Conservation (phyloP, 768 basidiomycete genomes). For the Phylloporus scabripes region DNA sequence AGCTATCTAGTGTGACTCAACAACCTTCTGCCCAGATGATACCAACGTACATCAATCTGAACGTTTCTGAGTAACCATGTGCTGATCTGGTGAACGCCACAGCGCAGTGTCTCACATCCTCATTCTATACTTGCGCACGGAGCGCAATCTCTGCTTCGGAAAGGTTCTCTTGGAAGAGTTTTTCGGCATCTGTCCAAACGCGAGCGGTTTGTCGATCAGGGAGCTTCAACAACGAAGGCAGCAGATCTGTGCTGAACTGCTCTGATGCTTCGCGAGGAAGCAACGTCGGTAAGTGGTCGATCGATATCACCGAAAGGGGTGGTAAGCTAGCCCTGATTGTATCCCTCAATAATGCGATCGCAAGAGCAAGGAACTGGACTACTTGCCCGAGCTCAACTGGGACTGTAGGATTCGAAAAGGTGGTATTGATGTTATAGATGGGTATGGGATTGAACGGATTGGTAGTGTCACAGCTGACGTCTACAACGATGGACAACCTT, state of each 20-base stretch:
- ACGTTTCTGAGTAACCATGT: not conserved
- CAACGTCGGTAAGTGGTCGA: slow-evolving; percentile 94
- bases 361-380: not conserved
- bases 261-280: slow-evolving; percentile 95
- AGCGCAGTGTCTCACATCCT: slow-evolving; percentile 5
- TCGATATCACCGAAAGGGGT: slow-evolving; percentile 80
- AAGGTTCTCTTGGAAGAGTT: slow-evolving; percentile 67
- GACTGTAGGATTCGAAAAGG: slow-evolving; percentile 88
- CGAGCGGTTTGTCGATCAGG: slow-evolving; percentile 59
- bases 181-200: slow-evolving; percentile 88
- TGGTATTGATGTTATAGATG: slow-evolving; percentile 90
- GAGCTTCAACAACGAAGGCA: slow-evolving; percentile 78
- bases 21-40: slow-evolving; percentile 10
- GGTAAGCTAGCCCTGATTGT: slow-evolving; percentile 53
- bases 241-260: slow-evolving; percentile 84
- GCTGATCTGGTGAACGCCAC: not conserved
- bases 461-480: slow-evolving; percentile 98
- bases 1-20: slow-evolving; percentile 9
- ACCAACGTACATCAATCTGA: slow-evolving; percentile 9
- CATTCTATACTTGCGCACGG: not conserved
- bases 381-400: slow-evolving; percentile 76
- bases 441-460: slow-evolving; percentile 98
- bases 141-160: slow-evolving; percentile 40
- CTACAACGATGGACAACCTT: slow-evolving; percentile 78
- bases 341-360: slow-evolving; percentile 1